Evolutionary conservation across 2,329 filamentous ascomycete species (phyloP).

Genomic region (Shiraia sp.): DNA sequence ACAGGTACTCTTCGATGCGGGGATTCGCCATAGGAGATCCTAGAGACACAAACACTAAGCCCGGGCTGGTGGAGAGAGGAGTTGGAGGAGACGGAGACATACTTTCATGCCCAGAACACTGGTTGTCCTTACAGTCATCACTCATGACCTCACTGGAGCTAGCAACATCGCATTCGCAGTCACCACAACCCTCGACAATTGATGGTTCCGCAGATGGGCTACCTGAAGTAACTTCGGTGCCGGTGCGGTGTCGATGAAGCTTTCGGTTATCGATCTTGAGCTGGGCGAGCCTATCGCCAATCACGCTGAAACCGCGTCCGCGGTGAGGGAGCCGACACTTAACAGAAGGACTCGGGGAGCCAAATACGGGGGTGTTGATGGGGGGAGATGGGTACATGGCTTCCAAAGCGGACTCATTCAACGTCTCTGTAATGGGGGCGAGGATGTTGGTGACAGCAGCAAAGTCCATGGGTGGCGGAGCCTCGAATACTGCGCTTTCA

Average conservation of each 20-base stretch:
- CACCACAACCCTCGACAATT: slow-evolving; percentile 17
- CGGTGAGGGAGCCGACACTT: slow-evolving; percentile 16
- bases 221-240: slow-evolving; percentile 22
- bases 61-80: slow-evolving; percentile 5
- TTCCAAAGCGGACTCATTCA: slow-evolving; percentile 36
- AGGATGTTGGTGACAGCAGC: slow-evolving; percentile 32
- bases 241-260: slow-evolving; percentile 5
- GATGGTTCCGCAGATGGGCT: slow-evolving; percentile 22
- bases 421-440: slow-evolving; percentile 30
- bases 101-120: slow-evolving; percentile 10
- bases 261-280: slow-evolving; percentile 48
- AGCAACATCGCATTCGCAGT: slow-evolving; percentile 19
- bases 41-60: slow-evolving; percentile 30
- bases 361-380: slow-evolving; percentile 32
- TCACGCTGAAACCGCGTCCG: slow-evolving; percentile 67
- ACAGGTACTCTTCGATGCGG: slow-evolving; percentile 33
- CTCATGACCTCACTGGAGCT: slow-evolving; percentile 22
- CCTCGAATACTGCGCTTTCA: slow-evolving; percentile 12
- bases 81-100: slow-evolving; percentile 9
- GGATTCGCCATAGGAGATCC: slow-evolving; percentile 33
- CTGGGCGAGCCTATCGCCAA: slow-evolving; percentile 86
- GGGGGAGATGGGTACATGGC: slow-evolving; percentile 37
- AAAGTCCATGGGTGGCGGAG: slow-evolving; percentile 26
- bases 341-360: slow-evolving; percentile 34
- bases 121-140: slow-evolving; percentile 15